Base-by-base conservation (phyloP, 495 filamentous ascomycete species). In the Xylaria acuta region DNA sequence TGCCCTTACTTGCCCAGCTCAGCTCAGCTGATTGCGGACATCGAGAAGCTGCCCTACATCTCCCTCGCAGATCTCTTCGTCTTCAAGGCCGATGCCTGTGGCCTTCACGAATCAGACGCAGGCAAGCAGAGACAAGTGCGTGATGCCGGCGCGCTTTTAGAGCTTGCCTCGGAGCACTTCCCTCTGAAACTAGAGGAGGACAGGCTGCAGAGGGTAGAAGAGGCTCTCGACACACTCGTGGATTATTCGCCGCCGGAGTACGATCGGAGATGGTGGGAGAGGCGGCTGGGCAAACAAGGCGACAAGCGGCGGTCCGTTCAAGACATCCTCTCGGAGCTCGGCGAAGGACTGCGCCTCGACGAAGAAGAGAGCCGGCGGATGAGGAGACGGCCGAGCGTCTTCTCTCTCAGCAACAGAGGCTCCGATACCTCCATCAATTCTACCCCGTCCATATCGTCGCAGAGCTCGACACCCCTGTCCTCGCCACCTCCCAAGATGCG, bases 1-100 rank as follows among this genome's bases (percentile, higher is more conserved):
- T 69, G 54, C 32, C 65, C 71, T 45, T 73, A 68, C 56, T 38
- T 73, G 4, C 64, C 71, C 18, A 47, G 45, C 36, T 66, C 70
- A 16, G 70, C 53, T 14, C 64, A 72, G 41, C 30, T 9, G 8
- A 32, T 73, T n/a, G 64, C 40, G 9, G 65, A 54, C 54, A 56
- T 69, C 25, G 45, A 30, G 45, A 41, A 54, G 43, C 45, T 69
- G 41, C 71, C 71, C 1, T 73, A 73, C n/a, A 41, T 73, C 38
- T 73, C 71, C 9, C 71, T 73, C 25, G 54, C 14, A n/a, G 71
- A 73, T n/a, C 71, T 73, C 32, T 53, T 73, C 43, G 65, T 73
- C 45, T 73, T 73, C 64, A 73, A 73, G 45, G 71, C 71, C 34
- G 71, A 73, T 12, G 64, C 71, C 53, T 73, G 71, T 25, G 71